Evolutionary conservation across 805 yeast genomes (phyloP).

Genomic region (Cyberlindnera maritima): DNA sequence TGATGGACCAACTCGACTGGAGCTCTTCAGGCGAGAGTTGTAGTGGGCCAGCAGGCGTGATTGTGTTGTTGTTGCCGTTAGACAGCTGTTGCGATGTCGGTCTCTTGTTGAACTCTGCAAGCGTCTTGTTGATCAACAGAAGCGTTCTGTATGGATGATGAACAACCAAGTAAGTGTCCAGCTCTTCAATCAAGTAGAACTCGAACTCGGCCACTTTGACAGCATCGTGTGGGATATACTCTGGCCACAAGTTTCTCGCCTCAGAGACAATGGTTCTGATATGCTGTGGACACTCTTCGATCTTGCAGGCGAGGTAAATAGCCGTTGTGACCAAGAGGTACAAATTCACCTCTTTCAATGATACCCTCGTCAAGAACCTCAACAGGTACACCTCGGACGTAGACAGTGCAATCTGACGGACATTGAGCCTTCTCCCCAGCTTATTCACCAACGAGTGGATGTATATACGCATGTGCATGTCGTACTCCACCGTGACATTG

Average conservation of each 20-base stretch:
- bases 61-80: neutral
- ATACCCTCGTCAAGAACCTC: slow-evolving; percentile 71
- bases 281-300: slow-evolving; percentile 95
- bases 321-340: slow-evolving; percentile 82
- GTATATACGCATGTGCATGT: slow-evolving; percentile 66
- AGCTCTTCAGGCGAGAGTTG: slow-evolving; percentile 59
- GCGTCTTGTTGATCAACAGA: slow-evolving; percentile 42
- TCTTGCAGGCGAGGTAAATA: slow-evolving; percentile 85
- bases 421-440: slow-evolving; percentile 72
- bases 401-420: slow-evolving; percentile 81
- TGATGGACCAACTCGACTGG: slow-evolving; percentile 84
- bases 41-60: slow-evolving; percentile 18
- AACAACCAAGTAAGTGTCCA: slow-evolving; percentile 66
- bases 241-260: slow-evolving; percentile 92
- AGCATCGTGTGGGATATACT: slow-evolving; percentile 85
- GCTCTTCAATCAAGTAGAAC: slow-evolving; percentile 86
- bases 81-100: neutral
- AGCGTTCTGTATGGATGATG: slow-evolving; percentile 75
- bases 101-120: slow-evolving; percentile 25
- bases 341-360: slow-evolving; percentile 77
- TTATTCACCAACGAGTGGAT: slow-evolving; percentile 73
- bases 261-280: slow-evolving; percentile 79
- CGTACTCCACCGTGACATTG: slow-evolving; percentile 38
- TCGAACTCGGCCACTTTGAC: slow-evolving; percentile 94
- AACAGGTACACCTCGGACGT: slow-evolving; percentile 85